Conservation (phyloP, 208 protist genomes). For the Trichomonas tenax region DNA sequence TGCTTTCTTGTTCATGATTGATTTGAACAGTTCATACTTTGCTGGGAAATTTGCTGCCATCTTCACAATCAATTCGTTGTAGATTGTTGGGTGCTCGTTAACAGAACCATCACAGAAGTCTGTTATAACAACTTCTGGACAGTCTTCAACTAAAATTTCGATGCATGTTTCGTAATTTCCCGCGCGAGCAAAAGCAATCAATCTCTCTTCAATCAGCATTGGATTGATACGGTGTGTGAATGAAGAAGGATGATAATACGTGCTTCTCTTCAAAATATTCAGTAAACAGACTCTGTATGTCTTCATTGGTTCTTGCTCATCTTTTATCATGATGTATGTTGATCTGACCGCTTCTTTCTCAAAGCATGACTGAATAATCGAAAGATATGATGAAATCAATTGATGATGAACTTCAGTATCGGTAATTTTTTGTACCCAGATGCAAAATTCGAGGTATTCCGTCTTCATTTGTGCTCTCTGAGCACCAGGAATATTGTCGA, state of each 20-base stretch:
- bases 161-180: background rate
- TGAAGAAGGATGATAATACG: background rate
- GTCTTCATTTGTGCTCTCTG: background rate
- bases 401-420: background rate
- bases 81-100: background rate
- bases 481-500: background rate
- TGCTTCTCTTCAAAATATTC: background rate
- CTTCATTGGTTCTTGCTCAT: background rate
- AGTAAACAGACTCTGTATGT: background rate
- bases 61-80: background rate
- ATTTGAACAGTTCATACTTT: background rate
- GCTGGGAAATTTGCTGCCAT: background rate
- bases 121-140: background rate
- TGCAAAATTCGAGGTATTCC: background rate
- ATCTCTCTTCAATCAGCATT: background rate
- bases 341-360: background rate
- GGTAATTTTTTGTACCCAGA: background rate
- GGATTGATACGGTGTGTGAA: background rate
- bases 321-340: background rate
- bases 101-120: background rate
- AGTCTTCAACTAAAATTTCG: background rate
- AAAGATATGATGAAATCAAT: background rate
- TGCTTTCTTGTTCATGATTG: background rate
- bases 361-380: background rate
- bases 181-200: background rate